A percentile compares a stretch with the other conserved stretches of the same genome.
phyloP scores from a whole-genome alignment of 768 basidiomycete species.

The Artomyces pyxidatus region DNA sequence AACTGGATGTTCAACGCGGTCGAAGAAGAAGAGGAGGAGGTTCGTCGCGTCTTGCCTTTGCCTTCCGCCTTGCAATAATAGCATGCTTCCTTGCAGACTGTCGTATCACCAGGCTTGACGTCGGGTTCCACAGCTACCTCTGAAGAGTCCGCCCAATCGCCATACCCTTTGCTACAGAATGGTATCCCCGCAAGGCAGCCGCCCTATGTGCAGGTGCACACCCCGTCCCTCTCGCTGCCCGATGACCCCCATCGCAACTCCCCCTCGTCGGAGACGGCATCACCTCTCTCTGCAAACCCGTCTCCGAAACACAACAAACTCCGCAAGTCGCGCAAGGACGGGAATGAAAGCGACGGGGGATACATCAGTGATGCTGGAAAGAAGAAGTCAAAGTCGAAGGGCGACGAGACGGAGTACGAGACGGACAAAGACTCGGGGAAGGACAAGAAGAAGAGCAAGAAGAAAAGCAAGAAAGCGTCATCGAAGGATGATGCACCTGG shows the following conservation, averaged over 20 bases:
- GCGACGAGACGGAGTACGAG: slow-evolving; percentile 22
- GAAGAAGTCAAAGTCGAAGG: slow-evolving; percentile 11
- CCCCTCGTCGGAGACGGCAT: slow-evolving; percentile 21
- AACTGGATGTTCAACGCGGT: slow-evolving; percentile 69
- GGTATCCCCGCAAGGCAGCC: slow-evolving; percentile 7
- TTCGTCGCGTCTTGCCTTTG: slow-evolving; percentile 14
- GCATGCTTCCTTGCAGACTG: slow-evolving; percentile 9
- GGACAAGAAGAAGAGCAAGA: slow-evolving; percentile 7
- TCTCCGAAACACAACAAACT: slow-evolving; percentile 25
- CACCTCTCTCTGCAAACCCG: slow-evolving; percentile 4
- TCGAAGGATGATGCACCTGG: slow-evolving; percentile 8
- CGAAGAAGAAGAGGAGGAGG: slow-evolving; percentile 42
- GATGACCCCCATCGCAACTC: slow-evolving; percentile 22
- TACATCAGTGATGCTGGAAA: slow-evolving; percentile 37
- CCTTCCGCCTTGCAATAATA: not conserved
- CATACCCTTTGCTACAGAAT: slow-evolving; percentile 14
- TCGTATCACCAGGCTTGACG: slow-evolving; percentile 28
- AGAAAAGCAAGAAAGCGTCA: slow-evolving; percentile 13
- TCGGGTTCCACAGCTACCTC: slow-evolving; percentile 34
- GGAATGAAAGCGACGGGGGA: slow-evolving; percentile 46
- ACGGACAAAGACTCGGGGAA: slow-evolving; percentile 25
- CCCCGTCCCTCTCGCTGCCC: slow-evolving; percentile 16
- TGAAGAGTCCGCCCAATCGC: slow-evolving; percentile 32
- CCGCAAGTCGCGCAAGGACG: slow-evolving; percentile 35
- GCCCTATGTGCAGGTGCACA: not conserved